phyloP scores from a whole-genome alignment of 768 basidiomycete genomes.

The Calocybe indica region DNA sequence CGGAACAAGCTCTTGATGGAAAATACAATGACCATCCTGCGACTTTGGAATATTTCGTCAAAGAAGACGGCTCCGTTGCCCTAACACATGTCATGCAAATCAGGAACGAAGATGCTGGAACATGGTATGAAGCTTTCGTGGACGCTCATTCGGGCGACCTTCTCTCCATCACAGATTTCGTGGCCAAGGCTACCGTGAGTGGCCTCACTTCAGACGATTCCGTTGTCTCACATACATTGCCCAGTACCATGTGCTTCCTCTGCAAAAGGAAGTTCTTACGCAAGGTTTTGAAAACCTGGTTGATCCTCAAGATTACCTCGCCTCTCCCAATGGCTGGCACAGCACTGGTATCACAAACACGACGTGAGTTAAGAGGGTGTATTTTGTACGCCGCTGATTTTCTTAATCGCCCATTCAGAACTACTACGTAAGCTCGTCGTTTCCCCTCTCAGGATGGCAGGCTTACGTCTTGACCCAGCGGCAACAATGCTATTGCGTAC shows the following conservation, averaged over 20 bases:
- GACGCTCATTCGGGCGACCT: conserved; percentile 47
- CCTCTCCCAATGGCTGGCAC: conserved; percentile 46
- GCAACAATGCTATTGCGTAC: conserved; percentile 31
- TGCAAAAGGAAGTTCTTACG: conserved; percentile 35
- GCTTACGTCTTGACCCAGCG: conserved; percentile 10
- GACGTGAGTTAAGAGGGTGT: conserved; percentile 17
- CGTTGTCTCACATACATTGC: conserved; percentile 7
- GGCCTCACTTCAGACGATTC: not conserved
- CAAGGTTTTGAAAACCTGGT: conserved; percentile 39
- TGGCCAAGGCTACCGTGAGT: conserved; percentile 31
- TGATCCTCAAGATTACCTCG: conserved; percentile 39
- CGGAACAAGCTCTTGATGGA: conserved; percentile 30
- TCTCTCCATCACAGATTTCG: conserved; percentile 47
- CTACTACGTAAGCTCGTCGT: conserved; percentile 25
- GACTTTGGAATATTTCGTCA: conserved; percentile 34
- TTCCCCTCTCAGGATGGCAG: conserved; percentile 22
- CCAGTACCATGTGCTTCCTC: conserved; percentile 37
- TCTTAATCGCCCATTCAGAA: not conserved
- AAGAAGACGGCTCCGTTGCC: conserved; percentile 28
- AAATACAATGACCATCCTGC: conserved; percentile 33
- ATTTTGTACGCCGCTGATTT: not conserved
- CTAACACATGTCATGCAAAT: conserved; percentile 37
- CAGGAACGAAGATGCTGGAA: conserved; percentile 25
- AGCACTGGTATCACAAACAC: conserved; percentile 16
- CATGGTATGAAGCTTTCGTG: conserved; percentile 55